Conservation (phyloP, 179 eudicot species). For the Beta macrorhiza region DNA sequence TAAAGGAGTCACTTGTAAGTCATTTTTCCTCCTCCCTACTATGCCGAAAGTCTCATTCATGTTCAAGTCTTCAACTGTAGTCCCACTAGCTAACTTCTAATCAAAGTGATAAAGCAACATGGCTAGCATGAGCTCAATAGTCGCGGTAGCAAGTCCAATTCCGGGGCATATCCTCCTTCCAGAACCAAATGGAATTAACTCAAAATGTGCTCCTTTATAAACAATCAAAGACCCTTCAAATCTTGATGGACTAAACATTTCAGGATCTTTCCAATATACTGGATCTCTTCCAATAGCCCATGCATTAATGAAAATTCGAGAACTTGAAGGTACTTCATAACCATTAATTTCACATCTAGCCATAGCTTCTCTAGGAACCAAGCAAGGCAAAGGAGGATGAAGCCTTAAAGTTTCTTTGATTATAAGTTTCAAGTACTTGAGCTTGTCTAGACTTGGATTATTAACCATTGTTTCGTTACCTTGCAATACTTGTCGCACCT, state of each 20-base stretch:
- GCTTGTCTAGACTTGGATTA: slow-evolving; percentile 4
- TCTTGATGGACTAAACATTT: slow-evolving; percentile 30
- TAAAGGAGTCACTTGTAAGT: slow-evolving; percentile 14
- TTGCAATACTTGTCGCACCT: slow-evolving; percentile 14
- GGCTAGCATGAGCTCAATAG: slow-evolving; percentile 30
- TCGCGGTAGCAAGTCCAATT: slow-evolving; percentile 18
- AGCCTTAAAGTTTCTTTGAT: slow-evolving; percentile 29
- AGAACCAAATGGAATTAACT: slow-evolving; percentile 36
- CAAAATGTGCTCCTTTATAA: slow-evolving; percentile 23
- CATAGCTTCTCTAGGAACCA: slow-evolving; percentile 28
- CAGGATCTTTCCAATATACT: slow-evolving; percentile 28
- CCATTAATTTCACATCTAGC: slow-evolving; percentile 22
- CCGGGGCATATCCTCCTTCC: slow-evolving; percentile 46
- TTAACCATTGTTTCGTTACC: neutral
- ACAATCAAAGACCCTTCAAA: slow-evolving; percentile 18
- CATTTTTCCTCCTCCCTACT: slow-evolving; percentile 23
- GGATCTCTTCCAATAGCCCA: slow-evolving; percentile 37
- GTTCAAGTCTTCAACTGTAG: slow-evolving; percentile 23
- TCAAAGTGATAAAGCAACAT: slow-evolving; percentile 34
- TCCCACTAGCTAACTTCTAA: slow-evolving; percentile 30
- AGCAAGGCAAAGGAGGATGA: slow-evolving; percentile 24
- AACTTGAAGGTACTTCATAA: slow-evolving; percentile 25
- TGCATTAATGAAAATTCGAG: slow-evolving; percentile 30
- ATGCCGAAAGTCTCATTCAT: slow-evolving; percentile 27
- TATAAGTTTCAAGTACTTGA: slow-evolving; percentile 19